Base-by-base conservation (phyloP, 345 rosid species). In the Chamaenerion angustifolium region DNA sequence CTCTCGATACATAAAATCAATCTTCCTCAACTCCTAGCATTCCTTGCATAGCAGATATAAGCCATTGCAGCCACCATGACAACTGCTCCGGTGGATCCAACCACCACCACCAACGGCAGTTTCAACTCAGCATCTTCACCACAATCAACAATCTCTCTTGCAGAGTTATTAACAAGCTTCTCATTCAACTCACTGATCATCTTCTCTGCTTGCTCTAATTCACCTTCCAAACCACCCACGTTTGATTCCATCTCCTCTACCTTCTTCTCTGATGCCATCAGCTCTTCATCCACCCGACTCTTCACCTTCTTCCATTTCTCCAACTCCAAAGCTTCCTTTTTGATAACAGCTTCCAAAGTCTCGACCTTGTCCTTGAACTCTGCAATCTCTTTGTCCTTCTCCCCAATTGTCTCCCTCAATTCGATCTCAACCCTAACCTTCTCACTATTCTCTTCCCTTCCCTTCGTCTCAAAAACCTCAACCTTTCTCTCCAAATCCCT, bases 401-500 rank as follows among this genome's bases (percentile, higher is more conserved):
- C 94, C 19, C 54, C 70, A 0, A 65, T 23, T 44, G 43, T 75
- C 47, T 69, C 93, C 54, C 71, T 73, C 78, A 62, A 63, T 56
- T 78, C 94, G 60, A 68, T 80, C 60, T 83, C 94, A 8, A 71
- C 23, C 48, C 79, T 68, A 55, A 75, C 42, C 40, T 64, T 82
- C 74, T 78, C 77, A n/a, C 76, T 80, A 81, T 70, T 72, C 68
- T 70, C n/a, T n/a, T n/a, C 86, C 31, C 51, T 61, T 40, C 76
- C 95, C 64, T 46, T 79, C 48, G 68, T 63, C 56, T 79, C 88
- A 48, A 73, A 55, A 64, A 69, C 52, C 45, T 78, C 92, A 23
- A 78, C 45, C 15, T 83, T 80, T 68, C 78, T 75, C 65, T 90
- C 98, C 64, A 86, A 54, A 27, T 83, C 98, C 58, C 79, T 80